Base-by-base conservation (phyloP, 352 stramenopile species). In the Globisporangium mamillatum region DNA sequence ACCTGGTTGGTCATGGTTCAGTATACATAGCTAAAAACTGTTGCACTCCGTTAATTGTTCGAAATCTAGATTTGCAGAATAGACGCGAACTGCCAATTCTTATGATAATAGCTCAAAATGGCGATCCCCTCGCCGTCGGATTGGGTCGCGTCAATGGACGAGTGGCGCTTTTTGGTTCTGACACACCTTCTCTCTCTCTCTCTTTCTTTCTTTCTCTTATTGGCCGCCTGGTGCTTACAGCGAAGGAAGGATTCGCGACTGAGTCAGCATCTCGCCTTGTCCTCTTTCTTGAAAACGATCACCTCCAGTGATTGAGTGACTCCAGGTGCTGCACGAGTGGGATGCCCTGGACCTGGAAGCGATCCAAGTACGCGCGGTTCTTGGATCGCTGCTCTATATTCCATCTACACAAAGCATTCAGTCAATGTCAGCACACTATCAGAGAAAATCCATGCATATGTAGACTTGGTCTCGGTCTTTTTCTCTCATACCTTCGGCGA, bases 281-380 rank as follows among this genome's bases (percentile, higher is more conserved):
- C 38, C 16, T 46, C 38, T 46, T 46, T 46, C 38, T 18, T 46
- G 38, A 46, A 46, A 46, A 18, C 12, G 16, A 61, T 77, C 81
- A 84, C 59, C 64, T 66, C 60, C 74, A 83, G 44, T 75, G 79
- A 16, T 44, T 76, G 9, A 85, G 72, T 36, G 77, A 57, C 63
- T 84, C 74, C 25, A 92, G 69, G 57, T 90, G 81, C 72, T 92
- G 73, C 22, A 89, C 75, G 10, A 92, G 74, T 27, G 84, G 81
- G 41, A 92, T 78, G 25, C 82, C 84, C 57, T 92, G 80, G 24
- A 91, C 78, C 27, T 86, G 74, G 64, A 90, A 90, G 41, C 75
- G 74, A 16, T 75, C 79, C 6, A 89, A 55, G 32, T 89, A 78
- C n/a, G 80, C 75, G 63, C 79, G 78, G 8, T 83, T 79, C 67